A percentile compares a stretch with the other conserved stretches of the same genome.
phyloP scores from a whole-genome alignment of 1,284 basidiomycete species.

The Veloboletus limbatus region DNA sequence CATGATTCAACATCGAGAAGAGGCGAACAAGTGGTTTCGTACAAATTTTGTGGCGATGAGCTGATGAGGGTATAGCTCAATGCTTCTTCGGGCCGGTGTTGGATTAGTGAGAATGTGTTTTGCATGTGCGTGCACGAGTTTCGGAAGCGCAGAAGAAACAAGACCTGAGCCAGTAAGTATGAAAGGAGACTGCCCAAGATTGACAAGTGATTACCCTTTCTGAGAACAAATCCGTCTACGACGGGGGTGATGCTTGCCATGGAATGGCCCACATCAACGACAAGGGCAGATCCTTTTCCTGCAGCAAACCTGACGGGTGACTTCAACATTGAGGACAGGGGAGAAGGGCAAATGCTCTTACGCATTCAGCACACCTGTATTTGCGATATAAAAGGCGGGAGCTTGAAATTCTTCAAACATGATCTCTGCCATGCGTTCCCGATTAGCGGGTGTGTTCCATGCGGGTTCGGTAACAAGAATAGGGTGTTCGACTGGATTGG shows the following conservation, averaged over 20 bases:
- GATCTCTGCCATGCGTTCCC: constrained; percentile 93
- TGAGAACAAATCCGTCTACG: constrained; percentile 95
- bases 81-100: constrained; percentile 47
- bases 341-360: constrained; percentile 41
- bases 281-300: constrained; percentile 93
- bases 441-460: constrained; percentile 89
- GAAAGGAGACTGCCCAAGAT: not conserved
- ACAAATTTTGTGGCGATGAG: constrained; percentile 79
- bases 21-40: not conserved
- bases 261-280: constrained; percentile 91
- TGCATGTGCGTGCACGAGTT: constrained; percentile 73
- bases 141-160: constrained; percentile 67
- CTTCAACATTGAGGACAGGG: constrained; percentile 9
- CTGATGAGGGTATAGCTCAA: constrained; percentile 79
- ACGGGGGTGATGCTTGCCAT: constrained; percentile 92
- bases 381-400: constrained; percentile 97
- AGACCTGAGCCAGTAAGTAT: constrained; percentile 48
- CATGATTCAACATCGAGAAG: constrained; percentile 1
- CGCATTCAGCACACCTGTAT: constrained; percentile 94
- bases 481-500: constrained; percentile 80
- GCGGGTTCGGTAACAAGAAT: constrained; percentile 93
- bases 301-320: constrained; percentile 75
- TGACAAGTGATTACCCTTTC: constrained; percentile 67
- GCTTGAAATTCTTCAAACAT: constrained; percentile 96
- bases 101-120: constrained; percentile 57